These are phyloP conservation scores for Kluyveromyces sp. DNA, from an alignment of 1,139 yeast species.

Conservation along the genomic window DNA sequence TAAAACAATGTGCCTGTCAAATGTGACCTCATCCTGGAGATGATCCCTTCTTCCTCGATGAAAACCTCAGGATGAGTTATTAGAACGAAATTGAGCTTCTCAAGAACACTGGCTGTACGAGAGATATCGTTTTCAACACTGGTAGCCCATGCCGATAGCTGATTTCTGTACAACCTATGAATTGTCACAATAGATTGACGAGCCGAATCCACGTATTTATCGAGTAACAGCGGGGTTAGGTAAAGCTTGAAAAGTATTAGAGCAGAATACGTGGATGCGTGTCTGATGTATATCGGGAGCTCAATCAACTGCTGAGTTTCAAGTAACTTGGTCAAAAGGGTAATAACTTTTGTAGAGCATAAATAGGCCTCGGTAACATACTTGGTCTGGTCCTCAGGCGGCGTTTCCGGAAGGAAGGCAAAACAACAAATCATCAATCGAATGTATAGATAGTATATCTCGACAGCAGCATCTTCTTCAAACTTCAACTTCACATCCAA, in stretches of 20 bases:
- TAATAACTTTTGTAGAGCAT: slow-evolving; percentile 74
- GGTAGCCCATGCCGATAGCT: slow-evolving; percentile 79
- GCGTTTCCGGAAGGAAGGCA: slow-evolving; percentile 88
- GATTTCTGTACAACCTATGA: slow-evolving; percentile 79
- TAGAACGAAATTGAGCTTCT: slow-evolving; percentile 78
- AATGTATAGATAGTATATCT: slow-evolving; percentile 71
- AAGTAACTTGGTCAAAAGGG: slow-evolving; percentile 65
- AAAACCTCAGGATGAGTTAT: slow-evolving; percentile 84
- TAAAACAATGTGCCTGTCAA: slow-evolving; percentile 85
- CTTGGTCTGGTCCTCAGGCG: slow-evolving; percentile 73
- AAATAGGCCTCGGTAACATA: slow-evolving; percentile 78
- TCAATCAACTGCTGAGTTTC: slow-evolving; percentile 67
- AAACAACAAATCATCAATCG: slow-evolving; percentile 80
- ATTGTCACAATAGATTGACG: slow-evolving; percentile 91
- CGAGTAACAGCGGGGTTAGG: slow-evolving; percentile 66
- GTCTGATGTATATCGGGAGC: slow-evolving; percentile 80
- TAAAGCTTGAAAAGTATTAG: slow-evolving; percentile 75
- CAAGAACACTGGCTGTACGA: slow-evolving; percentile 88
- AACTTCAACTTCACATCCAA: slow-evolving; percentile 38
- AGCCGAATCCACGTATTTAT: slow-evolving; percentile 78
- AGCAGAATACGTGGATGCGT: slow-evolving; percentile 76
- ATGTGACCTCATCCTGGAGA: slow-evolving; percentile 86
- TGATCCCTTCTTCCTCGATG: slow-evolving; percentile 61
- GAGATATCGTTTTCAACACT: slow-evolving; percentile 86
- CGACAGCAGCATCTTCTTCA: slow-evolving; percentile 58